A percentile compares a stretch with the other conserved stretches of the same genome.
phyloP scores from a whole-genome alignment of 2,329 filamentous ascomycete genomes.

The Zasmidium citrigriseum region DNA sequence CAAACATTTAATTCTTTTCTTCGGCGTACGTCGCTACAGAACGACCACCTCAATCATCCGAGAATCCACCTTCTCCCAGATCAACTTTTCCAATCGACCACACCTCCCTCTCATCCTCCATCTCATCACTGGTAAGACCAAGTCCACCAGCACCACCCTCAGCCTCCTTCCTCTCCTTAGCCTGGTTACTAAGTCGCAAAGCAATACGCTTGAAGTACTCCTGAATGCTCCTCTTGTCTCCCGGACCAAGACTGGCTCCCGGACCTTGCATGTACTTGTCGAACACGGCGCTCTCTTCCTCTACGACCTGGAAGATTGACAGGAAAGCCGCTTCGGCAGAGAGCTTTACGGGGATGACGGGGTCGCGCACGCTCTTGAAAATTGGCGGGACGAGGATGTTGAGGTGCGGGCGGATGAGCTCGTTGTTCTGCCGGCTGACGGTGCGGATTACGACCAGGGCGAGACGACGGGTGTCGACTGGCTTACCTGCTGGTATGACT shows the following conservation, averaged over 20 bases:
- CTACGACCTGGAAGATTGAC: conserved; percentile 83
- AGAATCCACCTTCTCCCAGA: conserved; percentile 57
- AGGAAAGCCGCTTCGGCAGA: conserved; percentile 94
- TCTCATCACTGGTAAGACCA: conserved; percentile 84
- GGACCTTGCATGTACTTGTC: conserved; percentile 79
- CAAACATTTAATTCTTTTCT: not conserved
- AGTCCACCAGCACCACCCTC: conserved; percentile 86
- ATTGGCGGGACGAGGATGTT: conserved; percentile 76
- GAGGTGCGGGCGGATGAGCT: conserved; percentile 80
- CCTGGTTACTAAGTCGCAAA: conserved; percentile 79
- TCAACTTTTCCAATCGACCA: conserved; percentile 95
- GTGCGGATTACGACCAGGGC: conserved; percentile 87
- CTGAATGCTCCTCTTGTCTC: conserved; percentile 82
- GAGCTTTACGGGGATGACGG: conserved; percentile 91
- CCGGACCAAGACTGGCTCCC: conserved; percentile 65
- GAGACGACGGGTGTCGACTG: conserved; percentile 81
- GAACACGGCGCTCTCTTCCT: conserved; percentile 82
- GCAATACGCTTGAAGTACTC: conserved; percentile 98
- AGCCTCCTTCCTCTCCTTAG: conserved; percentile 83
- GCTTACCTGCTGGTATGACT: conserved; percentile 74
- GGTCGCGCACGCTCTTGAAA: conserved; percentile 86
- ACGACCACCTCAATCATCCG: conserved; percentile 16
- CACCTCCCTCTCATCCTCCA: conserved; percentile 91
- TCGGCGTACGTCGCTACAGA: not conserved
- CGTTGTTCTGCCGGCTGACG: conserved; percentile 74